A percentile compares a stretch with the other conserved stretches of the same genome.
These are phyloP conservation scores for Planoprotostelium fungivorum DNA, from an alignment of 78 protist genomes.

Conservation along the genomic window DNA sequence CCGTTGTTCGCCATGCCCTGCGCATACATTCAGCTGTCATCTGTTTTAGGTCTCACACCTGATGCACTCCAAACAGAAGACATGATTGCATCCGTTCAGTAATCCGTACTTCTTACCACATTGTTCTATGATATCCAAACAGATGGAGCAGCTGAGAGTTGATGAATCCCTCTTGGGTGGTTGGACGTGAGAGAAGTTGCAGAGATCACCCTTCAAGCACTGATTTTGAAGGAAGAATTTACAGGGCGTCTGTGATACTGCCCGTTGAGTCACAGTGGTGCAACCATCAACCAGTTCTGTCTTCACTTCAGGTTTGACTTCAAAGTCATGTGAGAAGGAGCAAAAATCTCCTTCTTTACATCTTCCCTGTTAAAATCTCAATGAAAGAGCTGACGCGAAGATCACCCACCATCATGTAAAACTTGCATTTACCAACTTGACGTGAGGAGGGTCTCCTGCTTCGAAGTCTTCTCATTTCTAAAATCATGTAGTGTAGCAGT, in stretches of 20 bases:
- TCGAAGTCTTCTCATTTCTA: too few relatives aligned
- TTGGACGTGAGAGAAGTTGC: not conserved
- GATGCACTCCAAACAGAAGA: slow-evolving; percentile 52
- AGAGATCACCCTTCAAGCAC: not conserved
- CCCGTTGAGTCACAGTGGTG: not conserved
- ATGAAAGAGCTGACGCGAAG: not conserved
- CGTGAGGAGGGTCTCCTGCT: not conserved
- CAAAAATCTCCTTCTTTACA: not conserved
- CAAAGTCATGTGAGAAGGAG: not conserved
- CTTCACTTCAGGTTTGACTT: not conserved
- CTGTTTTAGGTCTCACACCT: not conserved
- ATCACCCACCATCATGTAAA: not conserved
- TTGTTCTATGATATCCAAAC: slow-evolving; percentile 38
- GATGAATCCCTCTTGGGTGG: not conserved
- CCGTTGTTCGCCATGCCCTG: not conserved
- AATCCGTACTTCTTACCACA: slow-evolving; percentile 37
- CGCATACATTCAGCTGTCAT: not conserved
- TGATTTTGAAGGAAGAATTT: not conserved
- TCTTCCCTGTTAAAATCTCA: not conserved
- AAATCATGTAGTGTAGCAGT: too few relatives aligned
- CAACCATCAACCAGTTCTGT: not conserved
- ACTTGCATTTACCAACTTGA: not conserved
- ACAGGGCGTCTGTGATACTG: not conserved
- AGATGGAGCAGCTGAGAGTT: slow-evolving; percentile 28
- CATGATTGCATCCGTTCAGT: slow-evolving; percentile 31